A percentile compares a stretch with the other conserved stretches of the same genome.
Evolutionary conservation across 2,329 filamentous ascomycete genomes (phyloP).

Genomic region (Colletotrichum sp.): DNA sequence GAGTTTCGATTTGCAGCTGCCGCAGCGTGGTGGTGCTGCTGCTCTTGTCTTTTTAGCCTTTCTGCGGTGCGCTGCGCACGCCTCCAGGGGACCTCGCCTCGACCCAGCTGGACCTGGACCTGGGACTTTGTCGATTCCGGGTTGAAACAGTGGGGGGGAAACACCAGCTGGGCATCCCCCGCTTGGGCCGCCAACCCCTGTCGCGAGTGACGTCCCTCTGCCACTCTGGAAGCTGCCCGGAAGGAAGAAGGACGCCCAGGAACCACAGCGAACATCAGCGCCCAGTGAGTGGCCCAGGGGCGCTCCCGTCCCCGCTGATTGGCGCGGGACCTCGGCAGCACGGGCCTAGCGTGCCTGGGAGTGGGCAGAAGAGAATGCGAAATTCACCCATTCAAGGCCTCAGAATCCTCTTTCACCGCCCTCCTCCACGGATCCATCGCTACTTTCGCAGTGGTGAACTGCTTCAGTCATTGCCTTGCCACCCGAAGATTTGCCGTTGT

Average conservation of each 20-base stretch:
- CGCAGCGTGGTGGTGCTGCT: neutral
- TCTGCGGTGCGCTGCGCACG: neutral
- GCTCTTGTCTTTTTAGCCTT: neutral
- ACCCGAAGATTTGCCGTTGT: neutral
- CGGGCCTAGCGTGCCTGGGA: constrained; percentile 6
- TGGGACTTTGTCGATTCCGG: neutral
- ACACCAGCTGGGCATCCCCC: neutral
- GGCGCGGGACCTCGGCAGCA: constrained; percentile 16
- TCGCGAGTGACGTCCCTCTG: constrained; percentile 6
- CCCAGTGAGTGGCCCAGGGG: neutral
- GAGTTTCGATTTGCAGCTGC: constrained; percentile 8
- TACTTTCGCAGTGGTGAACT: neutral
- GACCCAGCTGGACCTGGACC: neutral
- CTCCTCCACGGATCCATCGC: neutral
- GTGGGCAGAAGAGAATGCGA: neutral
- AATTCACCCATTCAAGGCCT: neutral
- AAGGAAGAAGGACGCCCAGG: neutral
- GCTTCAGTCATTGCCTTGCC: neutral
- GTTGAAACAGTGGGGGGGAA: constrained; percentile 13
- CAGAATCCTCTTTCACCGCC: neutral
- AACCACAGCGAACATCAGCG: neutral
- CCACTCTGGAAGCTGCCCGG: neutral
- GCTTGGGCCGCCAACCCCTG: constrained; percentile 4
- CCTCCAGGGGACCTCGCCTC: neutral
- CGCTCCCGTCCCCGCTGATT: constrained; percentile 5